These are phyloP conservation scores for Trichosanthes truncata DNA, from an alignment of 306 rosid species.

Conservation along the genomic window DNA sequence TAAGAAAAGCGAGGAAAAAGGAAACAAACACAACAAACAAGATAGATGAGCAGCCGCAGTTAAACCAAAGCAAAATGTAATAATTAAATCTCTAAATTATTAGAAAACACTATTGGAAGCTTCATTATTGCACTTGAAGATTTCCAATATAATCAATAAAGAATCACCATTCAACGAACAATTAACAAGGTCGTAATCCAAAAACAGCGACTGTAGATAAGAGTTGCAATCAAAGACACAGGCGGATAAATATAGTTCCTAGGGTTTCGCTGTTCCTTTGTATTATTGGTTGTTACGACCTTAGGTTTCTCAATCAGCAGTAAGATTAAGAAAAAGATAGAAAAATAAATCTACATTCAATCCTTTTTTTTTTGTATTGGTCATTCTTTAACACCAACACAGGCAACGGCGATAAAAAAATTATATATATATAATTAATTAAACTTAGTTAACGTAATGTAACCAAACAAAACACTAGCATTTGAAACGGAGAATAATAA, in stretches of 20 bases:
- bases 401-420: background rate
- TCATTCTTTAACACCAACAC: background rate
- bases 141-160: background rate
- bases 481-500: constrained; percentile 15
- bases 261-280: constrained; percentile 19
- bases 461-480: constrained; percentile 8
- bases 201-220: background rate
- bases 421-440: background rate
- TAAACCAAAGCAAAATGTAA: constrained; percentile 1
- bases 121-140: constrained; percentile 10
- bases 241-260: constrained; percentile 12
- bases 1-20: constrained; percentile 5
- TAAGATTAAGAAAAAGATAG: background rate
- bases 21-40: constrained; percentile 28
- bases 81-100: constrained; percentile 1
- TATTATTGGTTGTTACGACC: constrained; percentile 5
- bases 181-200: constrained; percentile 9
- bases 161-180: constrained; percentile 11
- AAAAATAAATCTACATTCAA: background rate
- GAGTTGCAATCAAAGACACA: constrained; percentile 15
- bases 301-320: constrained; percentile 17
- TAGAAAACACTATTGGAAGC: constrained; percentile 10
- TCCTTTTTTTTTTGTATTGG: no score
- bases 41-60: background rate
- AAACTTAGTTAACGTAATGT: constrained; percentile 9